A percentile compares a stretch with the other conserved stretches of the same genome.
These are phyloP conservation scores for Fusarium continuum DNA, from an alignment of 2,329 filamentous ascomycete species.

Conservation along the genomic window DNA sequence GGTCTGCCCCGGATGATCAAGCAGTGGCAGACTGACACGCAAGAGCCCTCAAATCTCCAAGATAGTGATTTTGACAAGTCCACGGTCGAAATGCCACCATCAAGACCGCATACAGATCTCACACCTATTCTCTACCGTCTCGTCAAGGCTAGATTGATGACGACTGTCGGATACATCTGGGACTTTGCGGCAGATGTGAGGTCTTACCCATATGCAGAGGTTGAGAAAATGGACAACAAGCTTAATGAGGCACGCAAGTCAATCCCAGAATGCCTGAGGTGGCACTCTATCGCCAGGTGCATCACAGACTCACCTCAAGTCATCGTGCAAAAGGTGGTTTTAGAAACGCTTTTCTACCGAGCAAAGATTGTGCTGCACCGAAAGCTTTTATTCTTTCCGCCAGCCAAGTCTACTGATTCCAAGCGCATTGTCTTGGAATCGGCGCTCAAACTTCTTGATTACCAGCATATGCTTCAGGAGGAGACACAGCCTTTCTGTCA, in stretches of 20 bases:
- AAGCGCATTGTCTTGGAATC: conserved; percentile 7
- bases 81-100: not conserved
- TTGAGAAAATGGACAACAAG: conserved; percentile 4
- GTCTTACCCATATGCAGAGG: not conserved
- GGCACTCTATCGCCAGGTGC: conserved; percentile 2
- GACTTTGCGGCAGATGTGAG: conserved; percentile 3
- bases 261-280: conserved; percentile 4
- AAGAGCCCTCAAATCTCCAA: conserved; percentile 54
- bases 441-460: conserved; percentile 5
- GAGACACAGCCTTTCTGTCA: conserved; percentile 7
- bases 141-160: conserved; percentile 8
- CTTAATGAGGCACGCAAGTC: not conserved
- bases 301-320: conserved; percentile 11
- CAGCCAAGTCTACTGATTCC: not conserved
- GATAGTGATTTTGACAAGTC: conserved; percentile 54
- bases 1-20: conserved; percentile 57
- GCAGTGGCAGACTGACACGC: conserved; percentile 52
- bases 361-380: conserved; percentile 11
- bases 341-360: not conserved
- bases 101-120: not conserved
- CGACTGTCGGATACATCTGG: not conserved
- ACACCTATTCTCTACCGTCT: conserved; percentile 10
- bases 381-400: not conserved
- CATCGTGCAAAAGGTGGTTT: not conserved
- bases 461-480: conserved; percentile 11